Evolutionary conservation across 2,329 filamentous ascomycete species (phyloP), one percentile per base, ranked within the genome.

Genomic region (Penicillium sp.): DNA sequence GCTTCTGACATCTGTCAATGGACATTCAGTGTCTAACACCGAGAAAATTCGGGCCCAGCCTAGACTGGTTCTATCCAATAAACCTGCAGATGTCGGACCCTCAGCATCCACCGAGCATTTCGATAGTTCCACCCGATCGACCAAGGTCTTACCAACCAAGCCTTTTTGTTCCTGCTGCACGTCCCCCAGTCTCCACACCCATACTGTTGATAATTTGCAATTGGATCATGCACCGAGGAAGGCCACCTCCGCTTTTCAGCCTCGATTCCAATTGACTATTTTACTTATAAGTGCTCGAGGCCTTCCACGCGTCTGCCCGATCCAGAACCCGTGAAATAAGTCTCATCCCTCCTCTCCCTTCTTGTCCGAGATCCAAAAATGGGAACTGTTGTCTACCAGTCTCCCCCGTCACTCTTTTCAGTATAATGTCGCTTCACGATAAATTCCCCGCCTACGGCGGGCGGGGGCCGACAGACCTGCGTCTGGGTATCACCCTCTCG

Each of bases 361-460:
- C 7, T 14, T 13, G 11, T 42, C 5, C 13, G n/a, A 31, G 33
- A 9, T 19, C 36, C 33, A 36, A 45, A 48, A 48, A 54, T 54
- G 50, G 50, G 40, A n/a, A 24, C 45, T 26, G 9, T 40, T 43
- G 18, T 23, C 33, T 46, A 45, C 40, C 18, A 28, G 23, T 29
- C 29, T 36, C 47, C 52, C 46, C 42, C n/a, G 52, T 58, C 60
- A 54, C 48, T 61, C 58, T 8, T 60, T 61, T 51, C n/a, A 18
- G 42, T n/a, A 60, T 53, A 49, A 61, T 62, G 61, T 56, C 56
- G 29, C 48, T 63, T 21, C 47, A 62, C 29, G 61, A 61, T 7
- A 36, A 42, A 7, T 63, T 50, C 50, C 61, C 61, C 4, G 61
- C 61, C n/a, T 63, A 61, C 36, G 61, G 61, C 21, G 61, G 57